These are phyloP conservation scores for Apophysomyces elegans DNA, from an alignment of 371 early-diverging fungal genomes.

Conservation along the genomic window DNA sequence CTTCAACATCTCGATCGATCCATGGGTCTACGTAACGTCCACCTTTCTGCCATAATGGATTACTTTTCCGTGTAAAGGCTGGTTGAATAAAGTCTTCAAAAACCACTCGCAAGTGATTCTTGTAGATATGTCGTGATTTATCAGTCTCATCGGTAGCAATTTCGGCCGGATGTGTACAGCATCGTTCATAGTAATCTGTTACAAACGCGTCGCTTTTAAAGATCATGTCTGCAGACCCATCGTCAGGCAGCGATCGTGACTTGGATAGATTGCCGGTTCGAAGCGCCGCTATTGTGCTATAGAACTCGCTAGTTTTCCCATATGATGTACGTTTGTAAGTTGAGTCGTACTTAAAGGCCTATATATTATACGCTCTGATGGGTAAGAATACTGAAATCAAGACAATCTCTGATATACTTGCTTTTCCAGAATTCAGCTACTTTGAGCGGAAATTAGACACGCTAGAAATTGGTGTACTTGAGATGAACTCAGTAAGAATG, in stretches of 20 bases:
- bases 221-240: neutral
- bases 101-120: conserved; percentile 22
- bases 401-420: too few relatives aligned
- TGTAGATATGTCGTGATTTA: conserved; percentile 19
- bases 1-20: conserved; percentile 21
- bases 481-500: too few relatives aligned
- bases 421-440: too few relatives aligned
- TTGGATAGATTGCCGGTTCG: neutral
- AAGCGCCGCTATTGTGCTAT: too few relatives aligned
- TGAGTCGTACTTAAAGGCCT: too few relatives aligned
- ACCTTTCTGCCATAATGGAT: conserved; percentile 22
- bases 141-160: neutral
- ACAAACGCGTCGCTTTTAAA: neutral
- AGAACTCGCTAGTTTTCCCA: too few relatives aligned
- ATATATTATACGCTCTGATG: too few relatives aligned
- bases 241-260: too few relatives aligned
- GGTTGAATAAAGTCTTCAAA: conserved; percentile 22
- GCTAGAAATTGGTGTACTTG: too few relatives aligned
- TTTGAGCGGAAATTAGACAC: too few relatives aligned
- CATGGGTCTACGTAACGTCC: conserved; percentile 28
- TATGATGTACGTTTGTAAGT: too few relatives aligned
- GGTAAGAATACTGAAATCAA: too few relatives aligned
- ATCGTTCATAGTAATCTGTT: conserved; percentile 1
- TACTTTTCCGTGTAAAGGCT: conserved; percentile 17
- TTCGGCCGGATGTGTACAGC: conserved; percentile 1